Base-by-base conservation (phyloP, 352 stramenopile species). In the Saprolegnia diclina region DNA sequence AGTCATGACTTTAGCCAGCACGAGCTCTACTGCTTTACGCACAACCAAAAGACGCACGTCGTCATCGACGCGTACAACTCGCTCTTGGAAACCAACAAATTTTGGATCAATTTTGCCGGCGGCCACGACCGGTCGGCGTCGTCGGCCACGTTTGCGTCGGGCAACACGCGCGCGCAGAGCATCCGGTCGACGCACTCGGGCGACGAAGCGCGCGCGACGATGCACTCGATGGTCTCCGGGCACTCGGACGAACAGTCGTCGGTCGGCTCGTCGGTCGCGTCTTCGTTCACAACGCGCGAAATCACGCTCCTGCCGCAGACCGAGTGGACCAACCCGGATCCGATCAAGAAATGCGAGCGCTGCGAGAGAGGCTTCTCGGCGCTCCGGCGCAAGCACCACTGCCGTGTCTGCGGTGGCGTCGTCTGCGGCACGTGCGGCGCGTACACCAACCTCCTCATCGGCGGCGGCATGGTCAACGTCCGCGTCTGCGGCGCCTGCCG, bases 351-450 rank as follows among this genome's bases (percentile, higher is more conserved):
- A 13, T 92, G 86, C 70, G 77, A 80, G 0, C 75, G 89, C 3
- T 94, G 84, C 69, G 80, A 78, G 64, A 94, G 92, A 76, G 87
- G 76, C 64, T 94, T 94, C 69, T 92, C 91, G 65, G 81, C 83
- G 35, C 71, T 94, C 65, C 83, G 83, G 13, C 76, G 86, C 29
- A 83, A 85, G 9, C 87, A 91, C 75, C 77, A 83, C 56, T 92
- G 86, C 72, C 80, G 82, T 35, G 72, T 79, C 65, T 94, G 84
- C 48, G 77, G 75, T 7, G 73, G 72, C 24, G 76, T 88, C 22
- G 75, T 92, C 19, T 92, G 84, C 73, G 81, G 77, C 29, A 81
- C 87, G 62, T 94, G 86, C 76, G 87, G 81, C 56, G 81, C 91
- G 63, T 71, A 81, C 52, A 79, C 79, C 40, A 82, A 76, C 22